A percentile compares a stretch with the other conserved stretches of the same genome.
These are phyloP conservation scores for Globisporangium orthogonon DNA, from an alignment of 352 stramenopile species.

Conservation along the genomic window DNA sequence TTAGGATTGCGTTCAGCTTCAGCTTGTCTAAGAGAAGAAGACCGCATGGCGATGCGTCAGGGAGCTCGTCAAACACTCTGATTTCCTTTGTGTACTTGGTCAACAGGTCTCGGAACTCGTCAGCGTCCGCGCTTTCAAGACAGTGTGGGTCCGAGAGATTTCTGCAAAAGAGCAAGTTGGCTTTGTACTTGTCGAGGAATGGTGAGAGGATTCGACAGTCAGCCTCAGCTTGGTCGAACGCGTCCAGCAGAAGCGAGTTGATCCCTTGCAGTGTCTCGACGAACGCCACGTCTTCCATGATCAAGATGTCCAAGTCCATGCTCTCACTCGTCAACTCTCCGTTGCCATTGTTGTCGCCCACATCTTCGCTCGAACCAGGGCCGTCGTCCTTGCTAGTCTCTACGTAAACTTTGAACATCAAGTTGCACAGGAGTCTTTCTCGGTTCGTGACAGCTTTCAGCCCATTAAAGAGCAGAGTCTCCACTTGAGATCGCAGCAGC, in stretches of 20 bases:
- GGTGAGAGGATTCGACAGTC: constrained; percentile 55
- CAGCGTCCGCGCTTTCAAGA: constrained; percentile 23
- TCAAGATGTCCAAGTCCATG: constrained; percentile 74
- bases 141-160: constrained; percentile 23
- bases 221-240: constrained; percentile 39
- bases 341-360: constrained; percentile 15
- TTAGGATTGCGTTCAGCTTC: constrained; percentile 50
- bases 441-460: constrained; percentile 60
- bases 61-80: constrained; percentile 38
- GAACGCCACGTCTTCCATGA: constrained; percentile 66
- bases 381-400: constrained; percentile 47
- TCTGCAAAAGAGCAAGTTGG: constrained; percentile 61
- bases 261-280: constrained; percentile 50
- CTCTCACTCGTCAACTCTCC: constrained; percentile 32
- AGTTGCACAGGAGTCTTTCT: constrained; percentile 49
- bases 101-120: constrained; percentile 56
- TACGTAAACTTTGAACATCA: constrained; percentile 64
- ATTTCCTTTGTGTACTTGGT: constrained; percentile 64
- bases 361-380: constrained; percentile 24
- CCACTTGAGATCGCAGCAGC: constrained; percentile 52
- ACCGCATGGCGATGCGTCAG: constrained; percentile 36
- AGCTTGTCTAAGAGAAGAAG: constrained; percentile 54
- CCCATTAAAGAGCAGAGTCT: constrained; percentile 63
- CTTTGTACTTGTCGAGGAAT: constrained; percentile 70
- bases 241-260: constrained; percentile 43